These are phyloP conservation scores for Alternaria consortialis DNA, from an alignment of 2,329 filamentous ascomycete species.

Conservation along the genomic window DNA sequence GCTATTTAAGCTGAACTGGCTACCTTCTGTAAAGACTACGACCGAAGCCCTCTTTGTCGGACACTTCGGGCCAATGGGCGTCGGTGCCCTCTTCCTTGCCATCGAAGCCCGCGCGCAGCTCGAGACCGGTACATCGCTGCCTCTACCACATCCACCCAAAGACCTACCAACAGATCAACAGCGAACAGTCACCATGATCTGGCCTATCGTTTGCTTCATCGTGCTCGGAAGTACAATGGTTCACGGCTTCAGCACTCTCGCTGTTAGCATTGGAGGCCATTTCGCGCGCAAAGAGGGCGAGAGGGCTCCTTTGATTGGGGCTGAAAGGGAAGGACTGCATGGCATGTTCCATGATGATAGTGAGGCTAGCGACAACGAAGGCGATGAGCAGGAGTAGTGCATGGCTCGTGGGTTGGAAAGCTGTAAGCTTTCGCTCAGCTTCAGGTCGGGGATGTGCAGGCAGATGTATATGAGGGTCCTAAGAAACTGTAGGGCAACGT, in stretches of 20 bases:
- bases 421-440: background rate
- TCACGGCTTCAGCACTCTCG: constrained; percentile 63
- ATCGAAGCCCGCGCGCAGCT: constrained; percentile 64
- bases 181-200: constrained; percentile 58
- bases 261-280: constrained; percentile 60
- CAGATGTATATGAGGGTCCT: too few species aligned
- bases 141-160: constrained; percentile 55
- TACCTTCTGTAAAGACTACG: constrained; percentile 60
- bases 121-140: constrained; percentile 59
- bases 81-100: constrained; percentile 65
- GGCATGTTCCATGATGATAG: constrained; percentile 60
- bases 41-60: constrained; percentile 64
- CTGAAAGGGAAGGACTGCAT: constrained; percentile 60
- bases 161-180: constrained; percentile 46
- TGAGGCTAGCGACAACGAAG: constrained; percentile 17
- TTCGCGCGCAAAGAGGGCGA: constrained; percentile 57
- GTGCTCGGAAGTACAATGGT: constrained; percentile 64
- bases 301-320: constrained; percentile 60
- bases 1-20: constrained; percentile 54
- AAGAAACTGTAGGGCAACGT: too few species aligned
- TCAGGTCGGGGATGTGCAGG: too few species aligned
- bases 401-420: background rate
- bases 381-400: background rate
- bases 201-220: constrained; percentile 65
- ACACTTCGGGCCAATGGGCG: constrained; percentile 67